phyloP scores from a whole-genome alignment of 2,329 filamentous ascomycete species.

The Aspergillus sp. region DNA sequence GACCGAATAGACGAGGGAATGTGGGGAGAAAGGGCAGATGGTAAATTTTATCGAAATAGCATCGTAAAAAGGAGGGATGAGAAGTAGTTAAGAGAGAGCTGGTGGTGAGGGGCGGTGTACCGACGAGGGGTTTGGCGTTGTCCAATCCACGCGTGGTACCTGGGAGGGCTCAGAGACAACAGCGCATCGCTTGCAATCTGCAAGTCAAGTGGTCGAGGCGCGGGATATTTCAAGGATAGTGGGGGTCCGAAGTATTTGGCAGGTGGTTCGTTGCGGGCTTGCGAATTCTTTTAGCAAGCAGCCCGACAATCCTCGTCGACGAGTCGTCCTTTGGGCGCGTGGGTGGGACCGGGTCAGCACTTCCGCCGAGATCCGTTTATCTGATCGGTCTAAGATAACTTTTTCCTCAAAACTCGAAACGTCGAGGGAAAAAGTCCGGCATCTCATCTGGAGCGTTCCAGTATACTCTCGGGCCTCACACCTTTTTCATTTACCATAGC shows the following conservation, averaged over 20 bases:
- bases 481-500: not conserved
- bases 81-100: slow-evolving; percentile 13
- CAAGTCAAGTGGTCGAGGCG: slow-evolving; percentile 18
- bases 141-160: slow-evolving; percentile 19
- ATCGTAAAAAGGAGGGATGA: slow-evolving; percentile 9
- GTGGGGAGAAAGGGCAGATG: slow-evolving; percentile 19
- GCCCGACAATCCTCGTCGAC: slow-evolving; percentile 16
- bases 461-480: not conserved
- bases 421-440: slow-evolving; percentile 15
- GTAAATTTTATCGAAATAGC: slow-evolving; percentile 27
- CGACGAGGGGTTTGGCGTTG: slow-evolving; percentile 21
- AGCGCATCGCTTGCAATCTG: slow-evolving; percentile 22
- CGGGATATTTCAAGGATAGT: slow-evolving; percentile 17
- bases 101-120: slow-evolving; percentile 23
- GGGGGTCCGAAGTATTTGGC: slow-evolving; percentile 11
- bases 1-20: slow-evolving; percentile 5
- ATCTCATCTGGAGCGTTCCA: slow-evolving; percentile 1
- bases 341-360: slow-evolving; percentile 18
- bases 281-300: slow-evolving; percentile 11
- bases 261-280: slow-evolving; percentile 15
- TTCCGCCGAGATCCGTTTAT: slow-evolving; percentile 44
- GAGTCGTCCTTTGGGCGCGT: slow-evolving; percentile 8
- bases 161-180: slow-evolving; percentile 11
- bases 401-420: slow-evolving; percentile 20
- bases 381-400: slow-evolving; percentile 44